Base-by-base conservation (phyloP, 768 basidiomycete species). In the Lactarius indigo region DNA sequence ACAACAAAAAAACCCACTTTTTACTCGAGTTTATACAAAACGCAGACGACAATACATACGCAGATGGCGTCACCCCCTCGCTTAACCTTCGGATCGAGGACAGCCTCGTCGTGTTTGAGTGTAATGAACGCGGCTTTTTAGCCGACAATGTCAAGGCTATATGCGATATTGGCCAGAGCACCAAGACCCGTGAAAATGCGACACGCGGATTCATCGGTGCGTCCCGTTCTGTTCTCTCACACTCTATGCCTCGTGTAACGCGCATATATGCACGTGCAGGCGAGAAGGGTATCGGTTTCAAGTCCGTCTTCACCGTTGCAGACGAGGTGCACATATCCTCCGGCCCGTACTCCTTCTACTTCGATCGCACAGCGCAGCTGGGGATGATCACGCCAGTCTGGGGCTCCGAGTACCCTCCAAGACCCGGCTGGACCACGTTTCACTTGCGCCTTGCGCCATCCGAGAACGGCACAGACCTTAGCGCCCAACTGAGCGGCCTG, bases 271-370 rank as follows among this genome's bases (percentile, higher is more conserved):
- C 52, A 30, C 31, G 31, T 63, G 44, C 56, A 75, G 74, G 74
- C 58, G 74, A 75, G 59, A 75, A 75, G 64, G 74, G 74, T 10
- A 75, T 75, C 10, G 74, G 74, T 66, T 75, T 75, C 68, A 75
- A 75, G 61, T 70, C 74, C 12, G 74, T 75, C 20, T 75, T 75
- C 57, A 73, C 70, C n/a, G 71, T 75, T 44, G 72, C 74, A 15
- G 52, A 73, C 23, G 15, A 52, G 17, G 74, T 75, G 6, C 55
- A 69, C 60, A 70, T 75, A 37, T 64, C 64, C 9, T 75, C 74
- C 1, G 47, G 68, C 20, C 57, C 64, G 20, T 75, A 65, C 31
- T 66, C 67, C 3, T 75, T 75, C 64, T 52, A 66, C 26, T 71
- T 75, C 28, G 69, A 74, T 57, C 63, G 63, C 6, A 61, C 50